Conservation (phyloP, 306 rosid species). For the Gynostemma pentaphyllum region DNA sequence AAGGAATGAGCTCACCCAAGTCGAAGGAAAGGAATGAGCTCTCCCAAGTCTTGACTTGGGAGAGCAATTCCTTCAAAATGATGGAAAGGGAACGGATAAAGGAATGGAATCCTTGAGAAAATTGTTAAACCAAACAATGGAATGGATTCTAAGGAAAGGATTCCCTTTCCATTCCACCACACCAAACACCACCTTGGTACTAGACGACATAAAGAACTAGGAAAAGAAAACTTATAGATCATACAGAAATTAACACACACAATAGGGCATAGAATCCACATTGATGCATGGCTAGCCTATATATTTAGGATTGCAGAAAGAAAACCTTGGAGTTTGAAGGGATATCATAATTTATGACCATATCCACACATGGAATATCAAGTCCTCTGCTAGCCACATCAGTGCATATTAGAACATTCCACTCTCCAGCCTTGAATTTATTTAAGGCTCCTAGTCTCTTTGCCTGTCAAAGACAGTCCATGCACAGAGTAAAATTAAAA, state of each 20-base stretch:
- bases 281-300: background rate
- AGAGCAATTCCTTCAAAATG: no score
- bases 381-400: constrained; percentile 93
- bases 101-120: no score
- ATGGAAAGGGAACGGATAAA: no score
- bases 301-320: background rate
- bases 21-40: no score
- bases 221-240: background rate
- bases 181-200: no score
- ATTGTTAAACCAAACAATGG: no score
- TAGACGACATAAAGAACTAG: no score
- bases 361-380: constrained; percentile 66
- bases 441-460: constrained; percentile 88
- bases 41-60: no score
- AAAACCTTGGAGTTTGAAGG: constrained; percentile 78
- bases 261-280: background rate
- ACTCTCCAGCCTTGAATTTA: constrained; percentile 74
- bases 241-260: background rate
- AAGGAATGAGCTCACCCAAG: no score
- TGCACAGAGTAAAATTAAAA: background rate
- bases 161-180: no score
- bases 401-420: constrained; percentile 76
- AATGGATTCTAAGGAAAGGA: no score
- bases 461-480: constrained; percentile 36
- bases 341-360: constrained; percentile 86